Base-by-base conservation (phyloP, 78 protist species). In the Paulinella micropora region DNA sequence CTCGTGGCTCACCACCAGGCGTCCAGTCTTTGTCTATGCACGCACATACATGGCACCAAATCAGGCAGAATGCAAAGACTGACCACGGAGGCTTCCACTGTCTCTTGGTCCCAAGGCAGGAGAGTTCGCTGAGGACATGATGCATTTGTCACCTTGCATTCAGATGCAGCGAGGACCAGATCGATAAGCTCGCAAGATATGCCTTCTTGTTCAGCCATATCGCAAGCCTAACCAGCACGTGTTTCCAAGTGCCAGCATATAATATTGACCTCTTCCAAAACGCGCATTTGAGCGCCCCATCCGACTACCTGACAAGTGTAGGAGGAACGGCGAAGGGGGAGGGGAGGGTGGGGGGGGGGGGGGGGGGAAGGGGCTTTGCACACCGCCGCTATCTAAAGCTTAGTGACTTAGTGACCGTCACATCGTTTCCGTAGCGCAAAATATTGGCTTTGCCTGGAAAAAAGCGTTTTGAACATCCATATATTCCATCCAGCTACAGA, bases 281-380 rank as follows among this genome's bases (percentile, higher is more conserved):
- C 73, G 32, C 6, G 73, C 31, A 88, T 73, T 34, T 82, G 86
- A 0, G 91, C 88, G 73, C 91, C 88, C 64, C 87, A 89, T 23
- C 84, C 91, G 29, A 89, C 79, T n/a, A n/a, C n/a, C n/a, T n/a
- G n/a, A n/a, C n/a, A n/a, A n/a, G n/a, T n/a, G n/a, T n/a, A n/a
- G n/a, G n/a, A n/a, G n/a, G n/a, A n/a, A n/a, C n/a, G n/a, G n/a
- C n/a, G n/a, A n/a, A n/a, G n/a, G n/a, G n/a, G n/a, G n/a, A n/a
- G n/a, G n/a, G n/a, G n/a, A n/a, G n/a, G n/a, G n/a, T n/a, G n/a
- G n/a, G n/a, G n/a, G n/a, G n/a, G n/a, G n/a, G n/a, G n/a, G n/a
- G n/a, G n/a, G n/a, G n/a, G n/a, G n/a, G n/a, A n/a, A n/a, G n/a
- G n/a, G n/a, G n/a, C n/a, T n/a, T n/a, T n/a, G n/a, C n/a, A n/a